phyloP scores from a whole-genome alignment of 208 protist genomes.

The Acanthamoeba sp. region DNA sequence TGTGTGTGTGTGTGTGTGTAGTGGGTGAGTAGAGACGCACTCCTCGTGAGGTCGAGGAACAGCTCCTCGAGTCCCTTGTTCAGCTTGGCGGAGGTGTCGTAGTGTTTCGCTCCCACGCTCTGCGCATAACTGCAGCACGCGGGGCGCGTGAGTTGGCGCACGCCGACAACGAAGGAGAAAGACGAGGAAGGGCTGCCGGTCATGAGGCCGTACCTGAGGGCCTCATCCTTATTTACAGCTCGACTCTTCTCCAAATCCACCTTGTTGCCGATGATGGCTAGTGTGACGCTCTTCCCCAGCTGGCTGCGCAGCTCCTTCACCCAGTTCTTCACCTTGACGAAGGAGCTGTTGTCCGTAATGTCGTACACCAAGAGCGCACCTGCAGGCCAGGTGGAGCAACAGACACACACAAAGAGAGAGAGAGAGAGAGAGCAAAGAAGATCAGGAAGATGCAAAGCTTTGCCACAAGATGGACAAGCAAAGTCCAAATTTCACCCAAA shows the following conservation, averaged over 20 bases:
- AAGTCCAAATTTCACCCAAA: constrained; percentile 58
- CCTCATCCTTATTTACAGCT: constrained; percentile 90
- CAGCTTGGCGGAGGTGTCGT: constrained; percentile 90
- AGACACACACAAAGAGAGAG: not conserved
- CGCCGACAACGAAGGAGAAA: not conserved
- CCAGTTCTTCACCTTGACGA: constrained; percentile 95
- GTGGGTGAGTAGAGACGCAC: constrained; percentile 74
- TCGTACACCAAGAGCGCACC: constrained; percentile 96
- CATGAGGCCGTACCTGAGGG: constrained; percentile 80
- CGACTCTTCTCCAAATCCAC: constrained; percentile 91
- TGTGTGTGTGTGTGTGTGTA: too few relatives aligned
- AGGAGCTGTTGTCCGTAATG: constrained; percentile 95
- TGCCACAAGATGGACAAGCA: constrained; percentile 8
- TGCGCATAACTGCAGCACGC: constrained; percentile 81
- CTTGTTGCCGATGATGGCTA: constrained; percentile 97
- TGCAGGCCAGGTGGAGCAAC: constrained; percentile 21
- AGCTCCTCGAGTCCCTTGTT: constrained; percentile 89
- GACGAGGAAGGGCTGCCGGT: not conserved
- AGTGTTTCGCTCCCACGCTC: constrained; percentile 89
- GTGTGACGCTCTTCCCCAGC: constrained; percentile 91
- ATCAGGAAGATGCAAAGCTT: not conserved
- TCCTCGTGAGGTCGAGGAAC: constrained; percentile 88
- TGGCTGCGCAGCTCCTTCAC: constrained; percentile 95
- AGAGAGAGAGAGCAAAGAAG: not conserved
- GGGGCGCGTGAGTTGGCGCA: not conserved